Conservation (phyloP, 352 stramenopile species). For the Pythium sukuiense region DNA sequence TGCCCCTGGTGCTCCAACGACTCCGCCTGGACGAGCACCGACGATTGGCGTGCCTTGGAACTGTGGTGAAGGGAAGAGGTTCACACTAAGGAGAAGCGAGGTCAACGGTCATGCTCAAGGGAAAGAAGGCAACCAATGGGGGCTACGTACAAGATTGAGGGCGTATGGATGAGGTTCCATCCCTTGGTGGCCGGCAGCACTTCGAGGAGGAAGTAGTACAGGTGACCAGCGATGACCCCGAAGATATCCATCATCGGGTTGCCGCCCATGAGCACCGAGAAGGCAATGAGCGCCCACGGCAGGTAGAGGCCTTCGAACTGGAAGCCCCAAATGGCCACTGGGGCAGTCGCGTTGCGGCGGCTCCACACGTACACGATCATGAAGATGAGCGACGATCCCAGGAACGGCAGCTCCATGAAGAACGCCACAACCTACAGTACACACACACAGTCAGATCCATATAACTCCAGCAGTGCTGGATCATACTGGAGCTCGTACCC, state of each 20-base stretch:
- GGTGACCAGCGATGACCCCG: conserved; percentile 79
- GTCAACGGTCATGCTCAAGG: not conserved
- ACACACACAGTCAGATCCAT: not conserved
- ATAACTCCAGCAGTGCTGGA: not conserved
- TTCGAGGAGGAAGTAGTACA: conserved; percentile 91
- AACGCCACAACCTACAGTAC: conserved; percentile 76
- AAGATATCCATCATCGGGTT: conserved; percentile 89
- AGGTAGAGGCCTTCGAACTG: conserved; percentile 87
- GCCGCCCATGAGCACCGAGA: conserved; percentile 84
- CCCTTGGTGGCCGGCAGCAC: conserved; percentile 84
- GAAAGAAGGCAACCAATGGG: not conserved
- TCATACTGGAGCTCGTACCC: conserved; percentile 40
- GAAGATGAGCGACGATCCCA: conserved; percentile 86
- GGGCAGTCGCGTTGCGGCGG: conserved; percentile 76
- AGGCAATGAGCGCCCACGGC: conserved; percentile 88
- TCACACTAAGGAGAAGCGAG: conserved; percentile 33
- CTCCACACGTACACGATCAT: conserved; percentile 93
- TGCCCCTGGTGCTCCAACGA: conserved; percentile 31
- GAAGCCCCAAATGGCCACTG: conserved; percentile 88
- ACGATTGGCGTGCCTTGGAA: conserved; percentile 55
- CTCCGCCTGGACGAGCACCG: conserved; percentile 41
- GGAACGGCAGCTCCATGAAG: conserved; percentile 83
- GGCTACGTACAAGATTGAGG: conserved; percentile 71
- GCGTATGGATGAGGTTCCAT: conserved; percentile 83
- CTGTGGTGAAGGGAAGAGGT: conserved; percentile 69